phyloP scores from a whole-genome alignment of 306 rosid species.

The Arachis hypogaea region DNA sequence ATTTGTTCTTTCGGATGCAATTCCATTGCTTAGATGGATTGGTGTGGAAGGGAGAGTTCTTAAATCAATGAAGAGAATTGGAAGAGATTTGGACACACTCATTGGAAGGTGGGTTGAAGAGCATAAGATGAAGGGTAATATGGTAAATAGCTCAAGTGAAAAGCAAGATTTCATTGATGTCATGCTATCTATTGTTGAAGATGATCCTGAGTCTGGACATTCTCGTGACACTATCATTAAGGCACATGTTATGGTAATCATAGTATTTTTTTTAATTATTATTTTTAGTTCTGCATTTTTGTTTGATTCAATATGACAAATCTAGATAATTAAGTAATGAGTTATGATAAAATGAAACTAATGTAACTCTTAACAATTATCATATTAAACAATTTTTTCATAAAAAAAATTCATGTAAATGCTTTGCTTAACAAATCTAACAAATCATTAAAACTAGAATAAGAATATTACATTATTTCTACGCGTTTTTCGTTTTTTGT shows the following conservation, averaged over 20 bases:
- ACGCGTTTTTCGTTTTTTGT: too few relatives aligned
- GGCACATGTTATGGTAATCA: constrained; percentile 42
- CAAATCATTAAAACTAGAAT: too few relatives aligned
- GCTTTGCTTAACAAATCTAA: too few relatives aligned
- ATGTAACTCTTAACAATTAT: too few relatives aligned
- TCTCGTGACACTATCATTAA: constrained; percentile 53
- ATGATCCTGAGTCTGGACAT: constrained; percentile 39
- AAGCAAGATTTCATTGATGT: constrained; percentile 61
- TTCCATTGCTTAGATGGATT: constrained; percentile 56
- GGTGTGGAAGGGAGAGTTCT: constrained; percentile 38
- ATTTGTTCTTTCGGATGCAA: constrained; percentile 45
- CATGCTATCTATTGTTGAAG: constrained; percentile 51
- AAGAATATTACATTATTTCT: too few relatives aligned
- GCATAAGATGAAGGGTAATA: constrained; percentile 26
- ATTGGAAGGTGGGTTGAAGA: constrained; percentile 58
- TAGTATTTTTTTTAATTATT: not conserved
- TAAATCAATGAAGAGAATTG: constrained; percentile 52
- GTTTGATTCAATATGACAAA: too few relatives aligned
- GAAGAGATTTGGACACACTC: constrained; percentile 48
- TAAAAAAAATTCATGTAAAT: too few relatives aligned
- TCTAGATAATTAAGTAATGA: too few relatives aligned
- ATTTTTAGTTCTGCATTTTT: too few relatives aligned
- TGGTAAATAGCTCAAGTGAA: constrained; percentile 5
- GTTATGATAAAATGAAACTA: too few relatives aligned
- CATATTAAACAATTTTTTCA: too few relatives aligned